Evolutionary conservation across 2,329 filamentous ascomycete genomes (phyloP).

Genomic region (Phaeoacremonium minimum): DNA sequence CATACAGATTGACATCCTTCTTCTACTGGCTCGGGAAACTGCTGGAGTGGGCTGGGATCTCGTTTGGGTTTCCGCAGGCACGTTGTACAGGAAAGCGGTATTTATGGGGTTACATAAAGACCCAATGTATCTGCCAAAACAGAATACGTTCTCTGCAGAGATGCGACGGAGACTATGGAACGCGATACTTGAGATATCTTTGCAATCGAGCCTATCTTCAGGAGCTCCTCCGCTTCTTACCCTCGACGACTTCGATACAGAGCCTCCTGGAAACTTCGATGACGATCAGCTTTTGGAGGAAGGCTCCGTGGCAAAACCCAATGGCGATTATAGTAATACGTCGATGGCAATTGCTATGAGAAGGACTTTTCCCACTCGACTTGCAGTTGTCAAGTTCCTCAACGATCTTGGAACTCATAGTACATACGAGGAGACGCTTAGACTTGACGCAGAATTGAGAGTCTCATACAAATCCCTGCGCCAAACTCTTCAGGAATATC

Average conservation of each 20-base stretch:
- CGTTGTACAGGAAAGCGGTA: conserved; percentile 38
- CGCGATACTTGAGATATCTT: conserved; percentile 41
- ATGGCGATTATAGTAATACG: conserved; percentile 36
- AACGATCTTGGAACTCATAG: conserved; percentile 38
- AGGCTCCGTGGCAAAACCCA: conserved; percentile 13
- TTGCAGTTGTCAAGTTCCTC: conserved; percentile 37
- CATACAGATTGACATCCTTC: conserved; percentile 42
- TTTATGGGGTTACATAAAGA: conserved; percentile 49
- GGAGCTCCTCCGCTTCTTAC: conserved; percentile 41
- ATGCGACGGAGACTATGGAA: conserved; percentile 49
- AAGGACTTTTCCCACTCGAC: conserved; percentile 35
- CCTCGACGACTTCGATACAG: conserved; percentile 41
- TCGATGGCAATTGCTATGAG: conserved; percentile 43
- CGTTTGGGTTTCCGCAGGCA: conserved; percentile 40
- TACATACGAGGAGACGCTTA: conserved; percentile 42
- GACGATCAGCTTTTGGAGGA: conserved; percentile 41
- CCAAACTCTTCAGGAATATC: conserved; percentile 17
- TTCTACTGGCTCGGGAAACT: conserved; percentile 35
- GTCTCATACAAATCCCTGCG: conserved; percentile 28
- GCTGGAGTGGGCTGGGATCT: conserved; percentile 36
- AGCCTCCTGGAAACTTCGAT: conserved; percentile 42
- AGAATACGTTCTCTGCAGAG: conserved; percentile 30
- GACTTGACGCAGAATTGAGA: conserved; percentile 38
- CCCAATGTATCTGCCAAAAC: conserved; percentile 30
- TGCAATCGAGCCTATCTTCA: conserved; percentile 39